Evolutionary conservation across 176 grass and related monocot genomes (phyloP), one percentile per base, ranked within the genome.

Genomic region (Secale cereale): DNA sequence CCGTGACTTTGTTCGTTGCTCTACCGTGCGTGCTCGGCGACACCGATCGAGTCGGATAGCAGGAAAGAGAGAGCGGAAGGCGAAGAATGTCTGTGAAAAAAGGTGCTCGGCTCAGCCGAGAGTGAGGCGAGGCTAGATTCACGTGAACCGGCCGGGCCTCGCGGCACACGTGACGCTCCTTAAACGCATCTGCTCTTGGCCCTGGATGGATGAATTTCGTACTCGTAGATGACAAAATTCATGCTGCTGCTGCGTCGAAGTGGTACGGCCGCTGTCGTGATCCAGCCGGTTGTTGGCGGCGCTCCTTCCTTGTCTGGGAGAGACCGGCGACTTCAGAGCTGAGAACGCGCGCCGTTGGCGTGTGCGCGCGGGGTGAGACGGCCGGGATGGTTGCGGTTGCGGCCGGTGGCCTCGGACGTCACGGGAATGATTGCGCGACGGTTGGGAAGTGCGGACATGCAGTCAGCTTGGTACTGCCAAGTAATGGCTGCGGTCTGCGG

Each of bases 131-230:
- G 43, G 43, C 6, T 66, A 63, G 80, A 69, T 83, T 92, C 88
- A 84, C 76, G 65, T 85, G 71, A 78, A 79, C 62, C 37, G 31
- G 57, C 16, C 15, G 48, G 5, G 52, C 0, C 10, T 5, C 35
- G 20, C 11, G 22, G 69, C 82, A 33, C 82, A 82, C 81, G 79
- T 92, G 78, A 88, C 81, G 25, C 67, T 28, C 6, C 83, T 79
- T 56, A 59, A 2, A 59, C 74, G 66, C 65, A 39, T 86, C 74
- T 82, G 88, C 65, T 86, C 45, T 22, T 59, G 80, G 56, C 66
- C 27, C 40, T 61, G 35, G 35, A 31, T 31, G 30, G 30, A 31
- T 31, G 3, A 31, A 31, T 31, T 31, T 31, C 30, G 30, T 31
- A 31, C n/a, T 17, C 4, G 64, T 70, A 37, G 43, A 48, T 46